Base-by-base conservation (phyloP, 768 basidiomycete species). In the Boletus vermiculosoides region DNA sequence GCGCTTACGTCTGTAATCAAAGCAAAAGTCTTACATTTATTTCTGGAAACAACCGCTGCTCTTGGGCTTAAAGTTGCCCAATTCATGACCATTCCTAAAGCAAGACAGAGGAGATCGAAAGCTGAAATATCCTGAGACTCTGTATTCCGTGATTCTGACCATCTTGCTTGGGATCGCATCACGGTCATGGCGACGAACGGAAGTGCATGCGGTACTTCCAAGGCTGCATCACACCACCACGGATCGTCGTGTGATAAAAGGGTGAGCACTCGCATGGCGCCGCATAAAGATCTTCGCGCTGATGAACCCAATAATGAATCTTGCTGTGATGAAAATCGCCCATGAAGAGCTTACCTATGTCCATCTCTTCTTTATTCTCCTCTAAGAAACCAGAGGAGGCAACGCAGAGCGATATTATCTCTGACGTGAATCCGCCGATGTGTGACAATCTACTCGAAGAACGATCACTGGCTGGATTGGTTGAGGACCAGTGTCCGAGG, bases 31-130 rank as follows among this genome's bases (percentile, higher is more conserved):
- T 59, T 66, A 88, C 88, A 73, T 39, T 75, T 80, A 13, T 77
- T 74, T 41, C 80, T 77, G 10, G 83, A 67, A 3, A 74, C 62
- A 37, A 76, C 68, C 44, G 81, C 82, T 11, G 79, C 77, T n/a
- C 71, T 74, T 0, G 78, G 76, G n/a, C 78, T 73, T 6, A 74
- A 74, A 64, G 91, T 87, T 0, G 90, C 83, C 42, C 92, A 74
- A 68, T 92, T 92, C 51, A 89, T 90, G 40, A 92, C 73, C 11
- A 92, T 73, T 1, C 86, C 91, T 6, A 93, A 78, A 7, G 85
- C 80, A 28, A 93, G 83, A 68, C 90, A 92, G 5, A 91, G 74
- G 34, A 80, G 77, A 66, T 93, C 92, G n/a, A 89, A 75, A 4
- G 79, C 73, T 0, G 71, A 64, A 52, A 47, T 34, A 20, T 44